Evolutionary conservation across 2,329 filamentous ascomycete species (phyloP), one percentile per base, ranked within the genome.

Genomic region (Pezicula carpinea): DNA sequence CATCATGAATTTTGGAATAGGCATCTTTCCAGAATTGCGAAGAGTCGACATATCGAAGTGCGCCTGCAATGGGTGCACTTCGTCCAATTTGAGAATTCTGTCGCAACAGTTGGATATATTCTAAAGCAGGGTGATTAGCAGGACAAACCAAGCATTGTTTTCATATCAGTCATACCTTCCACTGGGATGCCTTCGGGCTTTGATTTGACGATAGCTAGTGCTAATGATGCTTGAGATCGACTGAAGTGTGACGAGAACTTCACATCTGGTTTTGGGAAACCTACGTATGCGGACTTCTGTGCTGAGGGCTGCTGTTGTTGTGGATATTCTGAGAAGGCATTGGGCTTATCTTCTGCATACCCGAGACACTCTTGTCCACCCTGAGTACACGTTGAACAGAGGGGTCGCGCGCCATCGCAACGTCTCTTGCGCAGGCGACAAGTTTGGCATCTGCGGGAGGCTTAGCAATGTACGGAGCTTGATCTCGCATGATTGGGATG

Each of bases 21-120:
- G 58, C 54, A 23, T 59, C 54, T 38, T 54, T 60, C 60, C 60
- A 62, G 45, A 59, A 59, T 39, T 55, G 55, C 1, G 39, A 32
- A n/a, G 49, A 54, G 44, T 61, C 60, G 40, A 61, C 34, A 46
- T 58, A 54, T n/a, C 54, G 54, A n/a, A 46, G 39, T 15, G 53
- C 38, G 11, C 26, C 17, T 10, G 51, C 41, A 19, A 39, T 11
- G 7, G 36, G 10, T 22, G 34, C 34, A 19, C 21, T 34, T 21
- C 21, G 31, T n/a, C 51, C 47, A 17, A n/a, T 43, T 36, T 53
- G 51, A 21, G 53, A 47, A 15, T 48, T 43, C 32, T 54, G 56
- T 13, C 26, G 47, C 2, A 62, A 43, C 29, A 54, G 52, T 22
- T 56, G 48, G 15, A 47, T 49, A 33, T 58, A 60, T 14, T 59